Evolutionary conservation across 2,329 filamentous ascomycete genomes (phyloP).

Genomic region (Cladosporium halotolerans): DNA sequence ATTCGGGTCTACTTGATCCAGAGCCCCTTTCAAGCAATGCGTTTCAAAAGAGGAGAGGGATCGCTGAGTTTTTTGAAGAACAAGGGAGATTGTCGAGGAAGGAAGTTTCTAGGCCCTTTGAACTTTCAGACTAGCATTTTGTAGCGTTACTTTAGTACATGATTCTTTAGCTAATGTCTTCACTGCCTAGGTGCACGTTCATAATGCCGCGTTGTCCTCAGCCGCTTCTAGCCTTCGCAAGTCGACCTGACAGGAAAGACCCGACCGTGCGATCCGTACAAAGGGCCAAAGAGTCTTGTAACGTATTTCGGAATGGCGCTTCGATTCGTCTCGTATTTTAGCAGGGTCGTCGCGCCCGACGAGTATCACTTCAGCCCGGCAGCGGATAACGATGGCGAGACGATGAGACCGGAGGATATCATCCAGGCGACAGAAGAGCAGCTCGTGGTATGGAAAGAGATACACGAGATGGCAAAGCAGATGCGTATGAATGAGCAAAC

Average conservation of each 20-base stretch:
- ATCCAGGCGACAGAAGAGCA: constrained; percentile 5
- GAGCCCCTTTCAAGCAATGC: too few species aligned
- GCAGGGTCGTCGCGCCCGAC: neutral
- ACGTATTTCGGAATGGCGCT: neutral
- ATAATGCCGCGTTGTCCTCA: constrained; percentile 9
- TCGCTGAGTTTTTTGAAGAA: too few species aligned
- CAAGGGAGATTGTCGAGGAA: too few species aligned
- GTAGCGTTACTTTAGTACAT: too few species aligned
- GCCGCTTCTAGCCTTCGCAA: constrained; percentile 10
- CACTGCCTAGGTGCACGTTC: too few species aligned
- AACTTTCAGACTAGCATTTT: too few species aligned
- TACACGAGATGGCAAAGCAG: neutral
- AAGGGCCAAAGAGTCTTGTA: neutral
- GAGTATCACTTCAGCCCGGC: constrained; percentile 4
- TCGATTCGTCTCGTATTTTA: constrained; percentile 2
- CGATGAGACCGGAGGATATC: neutral
- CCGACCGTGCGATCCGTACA: constrained; percentile 9
- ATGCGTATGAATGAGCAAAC: neutral
- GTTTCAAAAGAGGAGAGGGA: too few species aligned
- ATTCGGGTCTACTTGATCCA: too few species aligned
- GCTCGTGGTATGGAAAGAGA: neutral
- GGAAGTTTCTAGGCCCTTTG: too few species aligned
- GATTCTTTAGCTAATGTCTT: too few species aligned
- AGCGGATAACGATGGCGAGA: neutral
- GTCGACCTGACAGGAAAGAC: constrained; percentile 9